These are phyloP conservation scores for Crithidia thermophila DNA, from an alignment of 208 protist genomes.

Conservation along the genomic window DNA sequence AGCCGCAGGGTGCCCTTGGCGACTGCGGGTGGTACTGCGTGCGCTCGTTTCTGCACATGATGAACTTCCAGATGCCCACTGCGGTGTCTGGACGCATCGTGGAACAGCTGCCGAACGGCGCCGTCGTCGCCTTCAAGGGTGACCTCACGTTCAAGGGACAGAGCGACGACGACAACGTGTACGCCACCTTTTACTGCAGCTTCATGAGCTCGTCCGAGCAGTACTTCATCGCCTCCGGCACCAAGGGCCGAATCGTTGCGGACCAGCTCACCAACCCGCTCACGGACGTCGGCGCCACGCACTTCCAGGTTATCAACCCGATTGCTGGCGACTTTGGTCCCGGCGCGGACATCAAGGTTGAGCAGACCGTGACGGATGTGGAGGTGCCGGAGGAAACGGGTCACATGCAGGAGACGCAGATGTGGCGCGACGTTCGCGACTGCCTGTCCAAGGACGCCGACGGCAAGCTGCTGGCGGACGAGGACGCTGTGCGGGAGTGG, in stretches of 20 bases:
- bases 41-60: conserved; percentile 54
- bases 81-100: conserved; percentile 51
- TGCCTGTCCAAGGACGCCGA: conserved; percentile 22
- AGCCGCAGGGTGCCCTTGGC: conserved; percentile 59
- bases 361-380: conserved; percentile 30
- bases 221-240: conserved; percentile 43
- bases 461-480: conserved; percentile 25
- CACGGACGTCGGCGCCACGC: conserved; percentile 22
- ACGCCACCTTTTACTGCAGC: conserved; percentile 57
- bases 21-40: conserved; percentile 72
- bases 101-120: conserved; percentile 39
- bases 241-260: conserved; percentile 41
- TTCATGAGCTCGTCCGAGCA: conserved; percentile 42
- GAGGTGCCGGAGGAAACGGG: conserved; percentile 47
- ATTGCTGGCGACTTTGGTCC: conserved; percentile 9
- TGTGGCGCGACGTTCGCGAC: conserved; percentile 56
- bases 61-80: conserved; percentile 45
- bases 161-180: conserved; percentile 24
- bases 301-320: conserved; percentile 37
- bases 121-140: conserved; percentile 58
- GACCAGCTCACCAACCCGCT: conserved; percentile 39
- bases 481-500: conserved; percentile 49
- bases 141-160: conserved; percentile 44
- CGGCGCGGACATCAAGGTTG: conserved; percentile 15
- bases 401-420: conserved; percentile 49